These are phyloP conservation scores for Polyplosphaeria fusca DNA, from an alignment of 495 filamentous ascomycete species.

Conservation along the genomic window DNA sequence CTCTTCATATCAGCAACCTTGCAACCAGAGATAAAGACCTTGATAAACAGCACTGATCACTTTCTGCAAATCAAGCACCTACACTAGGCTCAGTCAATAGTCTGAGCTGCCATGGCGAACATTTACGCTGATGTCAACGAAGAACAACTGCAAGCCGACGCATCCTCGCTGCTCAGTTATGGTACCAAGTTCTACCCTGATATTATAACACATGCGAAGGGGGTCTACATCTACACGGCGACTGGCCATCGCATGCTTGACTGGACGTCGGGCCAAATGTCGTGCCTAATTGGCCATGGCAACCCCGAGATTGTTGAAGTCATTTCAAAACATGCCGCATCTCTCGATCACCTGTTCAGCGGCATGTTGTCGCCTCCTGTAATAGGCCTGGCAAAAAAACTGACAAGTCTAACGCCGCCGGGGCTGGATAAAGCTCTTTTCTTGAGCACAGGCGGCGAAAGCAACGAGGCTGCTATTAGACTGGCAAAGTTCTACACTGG, in stretches of 20 bases:
- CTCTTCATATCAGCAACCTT: neutral
- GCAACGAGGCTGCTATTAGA: slow-evolving; percentile 54
- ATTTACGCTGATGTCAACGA: slow-evolving; percentile 5
- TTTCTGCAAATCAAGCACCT: neutral
- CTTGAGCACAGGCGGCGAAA: slow-evolving; percentile 54
- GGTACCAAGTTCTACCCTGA: slow-evolving; percentile 40
- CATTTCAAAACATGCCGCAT: slow-evolving; percentile 43
- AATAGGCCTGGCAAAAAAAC: slow-evolving; percentile 46
- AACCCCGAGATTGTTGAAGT: slow-evolving; percentile 55
- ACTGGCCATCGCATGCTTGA: slow-evolving; percentile 40
- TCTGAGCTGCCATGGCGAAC: too few species aligned
- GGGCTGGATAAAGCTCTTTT: slow-evolving; percentile 55
- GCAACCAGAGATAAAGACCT: neutral
- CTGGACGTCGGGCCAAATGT: slow-evolving; percentile 55
- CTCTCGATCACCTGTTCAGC: slow-evolving; percentile 54
- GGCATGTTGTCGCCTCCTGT: slow-evolving; percentile 56
- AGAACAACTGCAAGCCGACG: slow-evolving; percentile 14
- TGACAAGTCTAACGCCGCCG: slow-evolving; percentile 46
- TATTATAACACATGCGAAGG: slow-evolving; percentile 23
- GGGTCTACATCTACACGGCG: slow-evolving; percentile 26
- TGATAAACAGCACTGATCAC: neutral
- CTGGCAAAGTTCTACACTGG: slow-evolving; percentile 57
- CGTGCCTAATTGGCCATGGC: slow-evolving; percentile 55
- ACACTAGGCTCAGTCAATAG: too few species aligned
- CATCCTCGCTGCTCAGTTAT: slow-evolving; percentile 16